Evolutionary conservation across 108 stramenopile genomes (phyloP), one percentile per base, ranked within the genome.

Genomic region (Nitzschia putrida): DNA sequence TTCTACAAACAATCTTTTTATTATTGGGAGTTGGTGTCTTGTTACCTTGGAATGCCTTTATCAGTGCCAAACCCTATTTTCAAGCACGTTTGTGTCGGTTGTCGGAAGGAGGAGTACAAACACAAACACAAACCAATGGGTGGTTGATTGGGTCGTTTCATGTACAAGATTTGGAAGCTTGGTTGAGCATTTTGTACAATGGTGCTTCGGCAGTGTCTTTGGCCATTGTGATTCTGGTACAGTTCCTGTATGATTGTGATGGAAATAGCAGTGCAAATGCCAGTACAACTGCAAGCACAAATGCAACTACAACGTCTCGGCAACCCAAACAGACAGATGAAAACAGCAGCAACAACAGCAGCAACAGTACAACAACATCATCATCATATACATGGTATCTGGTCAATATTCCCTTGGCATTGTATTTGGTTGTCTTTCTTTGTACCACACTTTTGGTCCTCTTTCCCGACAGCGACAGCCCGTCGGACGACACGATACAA

Each of bases 41-140:
- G 50, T 52, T 89, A 16, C 88, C 88, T 10, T 89, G 88, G 88
- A 89, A 89, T 73, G 82, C 84, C n/a, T 85, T 79, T 53, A 80
- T 89, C n/a, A 83, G 72, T 39, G 88, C 85, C 43, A 72, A 80
- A 43, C 69, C 76, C 20, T 89, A 89, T 53, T 86, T 86, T 76
- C 53, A 71, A 26, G 42, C 64, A 41, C 76, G 86, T 7, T 50
- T 83, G 22, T 80, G 77, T 25, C 18, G 2, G 1, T 9, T 38
- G 13, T 34, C n/a, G n/a, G n/a, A n/a, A n/a, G n/a, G n/a, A n/a
- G n/a, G n/a, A n/a, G n/a, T n/a, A n/a, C n/a, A n/a, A n/a, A n/a
- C n/a, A n/a, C n/a, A n/a, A n/a, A n/a, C 47, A 49, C 47, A 49
- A 49, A 13, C 9, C 11, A 49, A 49, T 49, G 25, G 20, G 8